These are phyloP conservation scores for Boletus vermiculosoides DNA, from an alignment of 768 basidiomycete species.

Conservation along the genomic window DNA sequence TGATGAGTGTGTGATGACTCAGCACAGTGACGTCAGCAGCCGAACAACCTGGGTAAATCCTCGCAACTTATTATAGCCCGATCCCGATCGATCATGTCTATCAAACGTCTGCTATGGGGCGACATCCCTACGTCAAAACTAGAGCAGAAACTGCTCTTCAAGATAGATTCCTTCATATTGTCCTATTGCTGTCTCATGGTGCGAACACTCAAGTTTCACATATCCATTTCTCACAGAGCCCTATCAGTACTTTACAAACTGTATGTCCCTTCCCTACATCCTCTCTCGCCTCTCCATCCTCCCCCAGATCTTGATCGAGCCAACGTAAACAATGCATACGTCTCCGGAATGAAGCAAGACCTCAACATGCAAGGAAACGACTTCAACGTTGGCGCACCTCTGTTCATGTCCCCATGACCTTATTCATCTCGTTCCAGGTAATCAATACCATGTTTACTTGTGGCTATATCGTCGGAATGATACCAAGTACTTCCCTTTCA, in stretches of 20 bases:
- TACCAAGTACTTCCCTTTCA: slow-evolving; percentile 47
- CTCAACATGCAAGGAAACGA: slow-evolving; percentile 63
- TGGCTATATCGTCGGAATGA: slow-evolving; percentile 74
- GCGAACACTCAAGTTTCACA: neutral
- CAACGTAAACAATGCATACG: slow-evolving; percentile 71
- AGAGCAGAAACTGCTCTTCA: slow-evolving; percentile 55
- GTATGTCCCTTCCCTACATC: slow-evolving; percentile 33
- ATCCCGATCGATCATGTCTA: neutral
- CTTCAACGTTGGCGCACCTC: slow-evolving; percentile 45
- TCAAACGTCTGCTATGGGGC: neutral
- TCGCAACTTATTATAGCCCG: neutral
- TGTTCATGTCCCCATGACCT: neutral
- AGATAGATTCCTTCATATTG: slow-evolving; percentile 66
- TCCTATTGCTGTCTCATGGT: slow-evolving; percentile 74
- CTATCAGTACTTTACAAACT: slow-evolving; percentile 64
- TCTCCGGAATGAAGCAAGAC: slow-evolving; percentile 78
- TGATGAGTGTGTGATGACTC: neutral
- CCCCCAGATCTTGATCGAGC: slow-evolving; percentile 61
- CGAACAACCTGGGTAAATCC: neutral
- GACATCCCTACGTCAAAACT: neutral
- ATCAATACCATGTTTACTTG: slow-evolving; percentile 72
- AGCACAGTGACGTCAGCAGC: slow-evolving; percentile 14
- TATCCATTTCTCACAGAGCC: slow-evolving; percentile 9
- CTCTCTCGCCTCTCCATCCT: neutral
- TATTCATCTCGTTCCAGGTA: slow-evolving; percentile 37